These are phyloP conservation scores for Trichoderma oligosporum DNA, from an alignment of 2,329 filamentous ascomycete species.

Conservation along the genomic window DNA sequence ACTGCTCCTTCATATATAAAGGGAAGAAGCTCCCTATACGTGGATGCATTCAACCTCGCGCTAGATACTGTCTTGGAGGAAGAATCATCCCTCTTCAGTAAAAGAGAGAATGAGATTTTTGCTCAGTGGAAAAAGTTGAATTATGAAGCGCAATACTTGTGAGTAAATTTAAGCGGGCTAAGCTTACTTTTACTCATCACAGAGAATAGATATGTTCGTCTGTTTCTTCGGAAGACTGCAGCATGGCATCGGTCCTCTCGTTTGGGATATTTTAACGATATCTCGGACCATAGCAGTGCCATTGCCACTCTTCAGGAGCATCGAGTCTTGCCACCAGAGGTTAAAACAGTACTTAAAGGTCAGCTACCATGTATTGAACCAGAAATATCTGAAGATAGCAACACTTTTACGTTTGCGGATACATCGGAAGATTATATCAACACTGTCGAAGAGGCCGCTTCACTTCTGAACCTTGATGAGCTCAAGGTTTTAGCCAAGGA, in stretches of 20 bases:
- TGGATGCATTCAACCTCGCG: slow-evolving; percentile 93
- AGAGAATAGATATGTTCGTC: slow-evolving; percentile 69
- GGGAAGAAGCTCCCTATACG: slow-evolving; percentile 86
- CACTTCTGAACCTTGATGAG: slow-evolving; percentile 80
- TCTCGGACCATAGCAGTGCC: slow-evolving; percentile 67
- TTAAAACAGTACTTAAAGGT: slow-evolving; percentile 21
- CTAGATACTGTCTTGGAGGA: slow-evolving; percentile 85
- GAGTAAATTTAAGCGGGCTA: slow-evolving; percentile 35
- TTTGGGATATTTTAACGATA: slow-evolving; percentile 77
- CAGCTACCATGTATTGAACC: slow-evolving; percentile 33
- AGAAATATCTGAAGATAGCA: slow-evolving; percentile 46
- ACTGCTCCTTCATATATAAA: slow-evolving; percentile 55
- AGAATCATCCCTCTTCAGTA: slow-evolving; percentile 82
- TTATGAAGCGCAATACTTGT: slow-evolving; percentile 92
- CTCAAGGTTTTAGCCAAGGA: slow-evolving; percentile 81
- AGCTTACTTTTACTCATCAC: not conserved
- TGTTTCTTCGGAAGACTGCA: slow-evolving; percentile 88
- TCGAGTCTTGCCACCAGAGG: slow-evolving; percentile 50
- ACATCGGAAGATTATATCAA: slow-evolving; percentile 68
- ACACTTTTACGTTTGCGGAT: slow-evolving; percentile 75
- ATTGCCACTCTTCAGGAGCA: slow-evolving; percentile 60
- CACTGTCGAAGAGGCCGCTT: slow-evolving; percentile 77
- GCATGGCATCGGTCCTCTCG: slow-evolving; percentile 82
- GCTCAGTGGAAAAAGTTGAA: slow-evolving; percentile 65
- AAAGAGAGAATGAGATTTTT: slow-evolving; percentile 74